Evolutionary conservation across 208 protist species (phyloP), one percentile per base, ranked within the genome.

Genomic region (Novymonas esmeraldas): DNA sequence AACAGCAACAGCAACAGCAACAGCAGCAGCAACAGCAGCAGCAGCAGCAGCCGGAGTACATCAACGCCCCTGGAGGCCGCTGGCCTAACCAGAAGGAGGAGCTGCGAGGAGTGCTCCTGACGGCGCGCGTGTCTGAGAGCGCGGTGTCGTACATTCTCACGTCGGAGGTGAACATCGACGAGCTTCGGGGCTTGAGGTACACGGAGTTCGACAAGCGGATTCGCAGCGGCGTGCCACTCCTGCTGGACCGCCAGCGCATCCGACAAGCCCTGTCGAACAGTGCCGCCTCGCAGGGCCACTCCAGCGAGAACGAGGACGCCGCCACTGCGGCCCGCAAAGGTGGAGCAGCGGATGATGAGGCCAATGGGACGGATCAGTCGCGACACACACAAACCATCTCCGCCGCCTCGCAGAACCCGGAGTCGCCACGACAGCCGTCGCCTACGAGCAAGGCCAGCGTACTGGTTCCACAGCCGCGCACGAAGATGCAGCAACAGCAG

Each of bases 381-480:
- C 34, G 28, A 16, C 56, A 56, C 5, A 36, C 72, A 33, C 28
- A 52, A 24, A 54, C 65, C 42, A 69, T 65, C 24, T 51, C 64
- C 33, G 42, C 52, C 20, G 56, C 34, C 18, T 31, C 34, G 31
- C 70, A 56, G 46, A 46, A 44, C 41, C 62, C 56, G 2, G 22
- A 56, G 34, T 31, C 64, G n/a, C 71, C 70, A 18, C 50, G 50
- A 5, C 70, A 69, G 36, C 62, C 62, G 6, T 74, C 70, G 2
- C 66, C 70, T 20, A 60, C 44, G 11, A 64, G 65, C 70, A 73
- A 73, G 42, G 50, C 65, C 0, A 56, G 61, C 14, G 68, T 90
- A 45, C 79, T 87, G 49, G 76, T 89, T 36, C 83, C 87, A 13
- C 87, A 87, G 70, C 87, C 83, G 54, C 82, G 83, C 18, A 89